These are phyloP conservation scores for Aspergillus ruber DNA, from an alignment of 2,329 filamentous ascomycete species.

Conservation along the genomic window DNA sequence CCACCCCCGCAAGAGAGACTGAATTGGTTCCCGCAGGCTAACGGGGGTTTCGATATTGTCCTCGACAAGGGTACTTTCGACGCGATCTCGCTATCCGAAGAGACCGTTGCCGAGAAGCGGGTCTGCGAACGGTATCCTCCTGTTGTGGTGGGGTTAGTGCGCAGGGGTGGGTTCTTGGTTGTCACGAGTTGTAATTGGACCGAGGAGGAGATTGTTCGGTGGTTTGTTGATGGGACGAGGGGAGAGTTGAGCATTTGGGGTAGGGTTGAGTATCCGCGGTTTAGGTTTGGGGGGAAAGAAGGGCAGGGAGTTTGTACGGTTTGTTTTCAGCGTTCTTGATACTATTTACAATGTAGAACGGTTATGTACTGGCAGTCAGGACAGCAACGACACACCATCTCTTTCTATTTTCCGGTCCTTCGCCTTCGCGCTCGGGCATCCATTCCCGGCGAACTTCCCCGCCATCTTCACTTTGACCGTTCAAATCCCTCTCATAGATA, in stretches of 20 bases:
- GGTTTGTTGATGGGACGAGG: slow-evolving; percentile 57
- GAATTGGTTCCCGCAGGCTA: slow-evolving; percentile 35
- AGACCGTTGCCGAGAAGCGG: slow-evolving; percentile 39
- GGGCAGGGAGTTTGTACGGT: slow-evolving; percentile 85
- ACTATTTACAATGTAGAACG: neutral
- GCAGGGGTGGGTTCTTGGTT: slow-evolving; percentile 64
- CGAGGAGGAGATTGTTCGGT: slow-evolving; percentile 70
- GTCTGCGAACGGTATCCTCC: slow-evolving; percentile 69
- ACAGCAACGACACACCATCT: slow-evolving; percentile 53
- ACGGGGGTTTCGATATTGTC: slow-evolving; percentile 72
- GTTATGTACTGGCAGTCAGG: slow-evolving; percentile 11
- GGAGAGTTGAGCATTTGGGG: slow-evolving; percentile 54
- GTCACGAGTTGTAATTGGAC: slow-evolving; percentile 99
- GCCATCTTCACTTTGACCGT: slow-evolving; percentile 30
- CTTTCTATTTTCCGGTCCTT: slow-evolving; percentile 45
- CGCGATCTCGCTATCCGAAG: slow-evolving; percentile 66
- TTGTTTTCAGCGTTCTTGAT: slow-evolving; percentile 57
- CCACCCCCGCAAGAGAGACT: slow-evolving; percentile 21
- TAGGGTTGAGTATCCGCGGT: slow-evolving; percentile 73
- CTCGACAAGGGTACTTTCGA: slow-evolving; percentile 99
- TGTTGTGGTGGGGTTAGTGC: slow-evolving; percentile 62
- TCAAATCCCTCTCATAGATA: slow-evolving; percentile 51
- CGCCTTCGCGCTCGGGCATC: slow-evolving; percentile 43
- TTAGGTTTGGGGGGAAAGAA: slow-evolving; percentile 81
- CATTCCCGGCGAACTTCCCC: slow-evolving; percentile 40